Percentiles rank a stretch among this genome's conserved stretches.
Conservation (phyloP, 2,329 filamentous ascomycete species). For the Helotiales sp. region DNA sequence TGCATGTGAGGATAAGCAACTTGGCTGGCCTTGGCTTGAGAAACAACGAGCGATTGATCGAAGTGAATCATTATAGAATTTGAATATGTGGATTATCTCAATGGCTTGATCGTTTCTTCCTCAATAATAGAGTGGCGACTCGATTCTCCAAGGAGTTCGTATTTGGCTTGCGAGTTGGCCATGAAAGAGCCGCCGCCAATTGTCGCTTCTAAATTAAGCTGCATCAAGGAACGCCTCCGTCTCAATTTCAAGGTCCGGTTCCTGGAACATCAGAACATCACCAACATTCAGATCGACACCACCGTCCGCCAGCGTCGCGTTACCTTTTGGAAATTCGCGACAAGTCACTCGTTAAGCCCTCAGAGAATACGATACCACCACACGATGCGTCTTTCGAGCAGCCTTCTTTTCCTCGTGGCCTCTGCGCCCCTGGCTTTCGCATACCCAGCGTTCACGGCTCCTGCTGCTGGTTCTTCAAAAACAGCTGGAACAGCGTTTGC, state of each 20-base stretch:
- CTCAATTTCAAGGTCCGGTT: slow-evolving; percentile 11
- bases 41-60: too few species aligned
- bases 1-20: not conserved
- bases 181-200: slow-evolving; percentile 4
- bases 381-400: slow-evolving; percentile 30
- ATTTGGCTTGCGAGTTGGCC: not conserved
- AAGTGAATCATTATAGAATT: not conserved
- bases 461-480: slow-evolving; percentile 50
- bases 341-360: slow-evolving; percentile 25
- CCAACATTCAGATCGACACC: not conserved
- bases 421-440: slow-evolving; percentile 27
- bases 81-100: not conserved
- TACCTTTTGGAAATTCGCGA: slow-evolving; percentile 1
- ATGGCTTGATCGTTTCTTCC: not conserved
- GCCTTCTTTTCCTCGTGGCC: slow-evolving; percentile 24
- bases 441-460: slow-evolving; percentile 49
- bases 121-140: not conserved
- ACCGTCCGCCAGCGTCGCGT: not conserved
- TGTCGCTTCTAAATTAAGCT: slow-evolving; percentile 16
- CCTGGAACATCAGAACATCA: slow-evolving; percentile 2
- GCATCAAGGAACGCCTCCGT: slow-evolving; percentile 9
- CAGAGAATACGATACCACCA: slow-evolving; percentile 9
- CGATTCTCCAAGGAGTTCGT: not conserved
- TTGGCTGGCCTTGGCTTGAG: not conserved
- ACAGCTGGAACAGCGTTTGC: slow-evolving; percentile 50